These are phyloP conservation scores for Hapsidospora chrysogenum DNA, from an alignment of 495 filamentous ascomycete species.

Conservation along the genomic window DNA sequence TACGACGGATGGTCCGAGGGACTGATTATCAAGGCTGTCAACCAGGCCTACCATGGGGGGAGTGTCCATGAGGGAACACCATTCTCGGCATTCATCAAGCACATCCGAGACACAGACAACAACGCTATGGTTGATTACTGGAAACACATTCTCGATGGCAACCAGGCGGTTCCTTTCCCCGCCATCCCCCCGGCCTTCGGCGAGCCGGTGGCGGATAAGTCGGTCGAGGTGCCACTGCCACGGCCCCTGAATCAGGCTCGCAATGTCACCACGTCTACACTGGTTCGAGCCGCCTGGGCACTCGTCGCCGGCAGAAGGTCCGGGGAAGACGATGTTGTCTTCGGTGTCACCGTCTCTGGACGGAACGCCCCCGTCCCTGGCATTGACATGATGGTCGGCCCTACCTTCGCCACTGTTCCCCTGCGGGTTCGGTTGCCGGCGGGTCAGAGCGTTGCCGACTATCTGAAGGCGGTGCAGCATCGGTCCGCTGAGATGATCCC, in stretches of 20 bases:
- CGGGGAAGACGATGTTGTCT: conserved; percentile 30
- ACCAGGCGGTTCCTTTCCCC: not conserved
- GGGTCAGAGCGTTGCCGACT: no score
- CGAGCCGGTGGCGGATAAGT: not conserved
- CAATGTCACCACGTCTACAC: conserved; percentile 25
- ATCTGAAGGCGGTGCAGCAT: no score
- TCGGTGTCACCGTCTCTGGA: conserved; percentile 38
- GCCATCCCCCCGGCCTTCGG: not conserved
- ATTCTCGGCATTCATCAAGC: not conserved
- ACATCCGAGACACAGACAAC: not conserved
- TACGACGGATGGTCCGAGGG: conserved; percentile 48
- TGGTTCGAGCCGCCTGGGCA: conserved; percentile 39
- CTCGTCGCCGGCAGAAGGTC: conserved; percentile 29
- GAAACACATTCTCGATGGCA: not conserved
- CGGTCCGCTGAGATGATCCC: no score
- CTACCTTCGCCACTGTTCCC: conserved; percentile 30
- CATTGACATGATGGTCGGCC: conserved; percentile 33
- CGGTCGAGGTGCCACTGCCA: not conserved
- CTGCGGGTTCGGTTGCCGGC: no score
- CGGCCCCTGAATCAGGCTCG: not conserved
- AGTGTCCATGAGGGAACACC: not conserved
- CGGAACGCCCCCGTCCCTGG: conserved; percentile 32
- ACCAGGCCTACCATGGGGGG: conserved; percentile 9
- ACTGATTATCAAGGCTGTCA: conserved; percentile 27
- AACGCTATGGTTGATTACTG: not conserved